Conservation (phyloP, 768 basidiomycete genomes). For the Panaeolus papilionaceus region DNA sequence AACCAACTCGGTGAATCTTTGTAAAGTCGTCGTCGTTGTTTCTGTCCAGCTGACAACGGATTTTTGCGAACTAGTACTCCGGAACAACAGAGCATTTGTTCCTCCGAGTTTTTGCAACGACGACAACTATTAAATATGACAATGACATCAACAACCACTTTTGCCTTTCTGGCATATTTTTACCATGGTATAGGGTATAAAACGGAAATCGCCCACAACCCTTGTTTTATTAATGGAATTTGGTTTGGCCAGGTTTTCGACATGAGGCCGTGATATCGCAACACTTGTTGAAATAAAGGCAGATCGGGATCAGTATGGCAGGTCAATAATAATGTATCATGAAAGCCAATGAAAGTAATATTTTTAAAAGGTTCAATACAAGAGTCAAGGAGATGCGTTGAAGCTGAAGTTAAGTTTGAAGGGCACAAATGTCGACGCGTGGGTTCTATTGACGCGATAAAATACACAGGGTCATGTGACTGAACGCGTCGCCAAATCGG, state of each 20-base stretch:
- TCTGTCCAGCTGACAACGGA: neutral
- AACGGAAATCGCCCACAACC: neutral
- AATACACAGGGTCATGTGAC: conserved; percentile 9
- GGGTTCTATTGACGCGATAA: neutral
- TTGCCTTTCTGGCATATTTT: conserved; percentile 9
- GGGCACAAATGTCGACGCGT: no score
- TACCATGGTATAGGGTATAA: neutral
- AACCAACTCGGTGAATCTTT: neutral
- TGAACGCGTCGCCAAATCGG: neutral
- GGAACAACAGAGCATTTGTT: conserved; percentile 5
- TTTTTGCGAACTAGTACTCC: neutral
- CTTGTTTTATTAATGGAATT: neutral
- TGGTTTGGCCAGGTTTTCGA: no score
- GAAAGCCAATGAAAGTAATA: no score
- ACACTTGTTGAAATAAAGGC: no score
- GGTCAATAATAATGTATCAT: no score
- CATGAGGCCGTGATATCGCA: no score
- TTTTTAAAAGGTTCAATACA: no score
- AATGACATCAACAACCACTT: conserved; percentile 2
- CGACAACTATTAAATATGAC: neutral
- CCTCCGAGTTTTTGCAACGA: conserved; percentile 2
- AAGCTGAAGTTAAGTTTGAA: no score
- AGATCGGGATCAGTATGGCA: no score
- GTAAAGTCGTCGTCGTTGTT: neutral
- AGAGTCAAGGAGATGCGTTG: no score